Base-by-base conservation (phyloP, 2,329 filamentous ascomycete species). In the Orbilia javanica region DNA sequence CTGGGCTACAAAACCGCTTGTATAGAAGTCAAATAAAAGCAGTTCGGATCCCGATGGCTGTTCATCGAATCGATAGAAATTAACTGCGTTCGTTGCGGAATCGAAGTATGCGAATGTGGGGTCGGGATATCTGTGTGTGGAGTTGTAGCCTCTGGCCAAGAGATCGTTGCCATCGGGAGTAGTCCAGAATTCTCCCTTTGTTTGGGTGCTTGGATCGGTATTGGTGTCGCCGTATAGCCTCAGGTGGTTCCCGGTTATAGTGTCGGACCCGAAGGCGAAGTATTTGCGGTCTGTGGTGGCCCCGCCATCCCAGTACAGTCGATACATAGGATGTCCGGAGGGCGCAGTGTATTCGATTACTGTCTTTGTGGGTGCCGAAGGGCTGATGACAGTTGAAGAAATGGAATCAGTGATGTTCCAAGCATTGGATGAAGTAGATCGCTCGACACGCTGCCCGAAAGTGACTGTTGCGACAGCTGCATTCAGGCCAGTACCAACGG, bases 321-420 rank as follows among this genome's bases (percentile, higher is more conserved):
- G 55, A 34, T 25, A 60, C 34, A 42, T 42, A 7, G 31, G 31
- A 27, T 13, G 4, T 22, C 34, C 55, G 10, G 55, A 25, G 20
- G 55, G 55, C 1, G 55, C 55, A 11, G 42, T 8, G 31, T 25
- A 27, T 6, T 60, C 18, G 27, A 60, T 15, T 3, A 60, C 20
- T 3, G 55, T 60, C 7, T 60, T 60, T 6, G 55, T 60, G 11
- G 55, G 55, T 11, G 15, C 5, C 0, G 55, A 20, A n/a, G 18
- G 18, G 1, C 20, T n/a, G 8, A 42, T 22, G 3, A 42, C n/a
- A 1, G 13, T 60, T 42, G 55, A 60, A 1, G 55, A 42, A 20
- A 39, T 4, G 1, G 55, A 60, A 6, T 15, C 18, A 11, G 55
- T 60, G 20, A 60, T 60, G 20, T 60, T 42, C 55, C 55, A 60